A percentile compares a stretch with the other conserved stretches of the same genome.
phyloP scores from a whole-genome alignment of 2,329 filamentous ascomycete species.

The Pseudonectria foliicola region DNA sequence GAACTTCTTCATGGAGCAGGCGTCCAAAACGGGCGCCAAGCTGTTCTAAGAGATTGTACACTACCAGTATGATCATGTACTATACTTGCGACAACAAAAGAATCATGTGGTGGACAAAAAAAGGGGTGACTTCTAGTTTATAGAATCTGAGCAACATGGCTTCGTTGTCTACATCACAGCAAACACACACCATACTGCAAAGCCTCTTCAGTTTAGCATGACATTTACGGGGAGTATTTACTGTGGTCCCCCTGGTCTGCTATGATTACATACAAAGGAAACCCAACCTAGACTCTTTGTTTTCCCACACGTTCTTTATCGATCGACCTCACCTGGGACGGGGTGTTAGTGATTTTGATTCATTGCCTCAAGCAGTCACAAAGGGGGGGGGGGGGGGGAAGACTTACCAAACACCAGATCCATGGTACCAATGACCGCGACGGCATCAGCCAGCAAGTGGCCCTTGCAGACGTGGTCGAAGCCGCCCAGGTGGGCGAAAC shows the following conservation, averaged over 20 bases:
- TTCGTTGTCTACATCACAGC: conserved; percentile 19
- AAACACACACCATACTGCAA: conserved; percentile 17
- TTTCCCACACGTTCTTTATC: conserved; percentile 34
- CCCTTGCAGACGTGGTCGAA: conserved; percentile 92
- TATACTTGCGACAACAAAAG: conserved; percentile 9
- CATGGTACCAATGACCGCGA: conserved; percentile 90
- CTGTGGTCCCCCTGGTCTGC: conserved; percentile 28
- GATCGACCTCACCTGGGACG: conserved; percentile 52
- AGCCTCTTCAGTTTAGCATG: conserved; percentile 19
- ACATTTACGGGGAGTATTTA: conserved; percentile 31
- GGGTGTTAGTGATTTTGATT: conserved; percentile 29
- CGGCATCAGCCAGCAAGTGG: conserved; percentile 90
- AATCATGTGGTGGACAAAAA: conserved; percentile 8
- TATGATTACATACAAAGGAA: conserved; percentile 36
- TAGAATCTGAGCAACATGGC: conserved; percentile 10
- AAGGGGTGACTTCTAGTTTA: conserved; percentile 1
- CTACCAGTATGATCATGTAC: conserved; percentile 3
- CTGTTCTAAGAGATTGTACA: conserved; percentile 24
- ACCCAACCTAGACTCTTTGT: conserved; percentile 26
- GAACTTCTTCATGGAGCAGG: conserved; percentile 75
- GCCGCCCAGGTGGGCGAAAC: conserved; percentile 88
- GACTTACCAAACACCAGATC: conserved; percentile 78
- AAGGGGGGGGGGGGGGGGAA: neutral
- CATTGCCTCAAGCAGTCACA: conserved; percentile 6
- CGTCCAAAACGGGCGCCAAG: conserved; percentile 47